These are phyloP conservation scores for Candida incommunis DNA, from an alignment of 805 yeast genomes.

Conservation along the genomic window DNA sequence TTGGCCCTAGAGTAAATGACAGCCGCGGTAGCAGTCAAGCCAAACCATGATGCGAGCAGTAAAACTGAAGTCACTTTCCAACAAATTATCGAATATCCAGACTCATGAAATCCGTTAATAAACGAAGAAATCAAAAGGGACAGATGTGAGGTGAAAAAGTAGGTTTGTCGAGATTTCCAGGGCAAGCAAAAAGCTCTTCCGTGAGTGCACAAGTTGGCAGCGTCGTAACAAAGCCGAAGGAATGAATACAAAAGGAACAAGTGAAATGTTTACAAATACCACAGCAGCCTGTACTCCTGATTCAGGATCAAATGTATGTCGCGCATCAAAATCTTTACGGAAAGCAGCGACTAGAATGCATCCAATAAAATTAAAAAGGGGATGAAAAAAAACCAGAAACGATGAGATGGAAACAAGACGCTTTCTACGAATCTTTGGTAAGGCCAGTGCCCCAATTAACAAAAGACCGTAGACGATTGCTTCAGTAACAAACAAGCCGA, in stretches of 20 bases:
- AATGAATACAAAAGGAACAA: not conserved
- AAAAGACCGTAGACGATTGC: not conserved
- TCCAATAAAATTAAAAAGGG: not conserved
- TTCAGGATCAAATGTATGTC: not conserved
- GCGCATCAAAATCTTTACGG: not conserved
- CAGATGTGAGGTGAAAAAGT: not conserved
- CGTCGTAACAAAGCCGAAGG: not conserved
- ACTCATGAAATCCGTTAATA: not conserved
- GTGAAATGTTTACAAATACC: not conserved
- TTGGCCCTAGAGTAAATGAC: too few species aligned
- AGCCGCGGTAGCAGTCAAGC: not conserved
- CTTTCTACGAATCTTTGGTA: not conserved
- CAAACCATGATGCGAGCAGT: not conserved
- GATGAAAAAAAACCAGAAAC: not conserved
- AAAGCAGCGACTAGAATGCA: not conserved
- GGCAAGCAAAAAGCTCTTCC: not conserved
- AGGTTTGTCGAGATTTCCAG: not conserved
- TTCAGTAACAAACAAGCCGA: too few species aligned
- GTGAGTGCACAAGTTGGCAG: not conserved
- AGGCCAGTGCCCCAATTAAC: not conserved
- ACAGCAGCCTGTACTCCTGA: not conserved
- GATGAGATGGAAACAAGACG: not conserved
- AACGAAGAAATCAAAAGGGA: not conserved
- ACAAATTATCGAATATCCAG: not conserved
- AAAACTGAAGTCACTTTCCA: not conserved